These are phyloP conservation scores for Amanita fuliginea DNA, from an alignment of 768 basidiomycete species.

Conservation along the genomic window DNA sequence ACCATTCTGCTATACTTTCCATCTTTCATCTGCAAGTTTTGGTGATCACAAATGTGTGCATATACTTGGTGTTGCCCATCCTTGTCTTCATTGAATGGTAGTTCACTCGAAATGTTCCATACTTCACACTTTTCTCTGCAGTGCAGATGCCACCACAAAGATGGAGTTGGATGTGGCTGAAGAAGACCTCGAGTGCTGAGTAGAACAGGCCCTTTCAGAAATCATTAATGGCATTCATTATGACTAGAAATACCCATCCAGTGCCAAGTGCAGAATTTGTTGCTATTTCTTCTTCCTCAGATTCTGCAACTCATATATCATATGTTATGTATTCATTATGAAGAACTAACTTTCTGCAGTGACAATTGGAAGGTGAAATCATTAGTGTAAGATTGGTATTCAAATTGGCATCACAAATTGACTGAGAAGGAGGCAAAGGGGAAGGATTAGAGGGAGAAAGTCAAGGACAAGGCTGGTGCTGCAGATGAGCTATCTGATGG, in stretches of 20 bases:
- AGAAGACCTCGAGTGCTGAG: slow-evolving; percentile 27
- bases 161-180: slow-evolving; percentile 28
- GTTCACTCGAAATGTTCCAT: slow-evolving; percentile 23
- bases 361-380: too few species aligned
- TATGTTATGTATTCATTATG: too few species aligned
- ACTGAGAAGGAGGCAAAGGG: too few species aligned
- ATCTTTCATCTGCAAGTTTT: slow-evolving; percentile 36
- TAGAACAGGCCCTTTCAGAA: slow-evolving; percentile 17
- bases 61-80: neutral
- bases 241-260: slow-evolving; percentile 17
- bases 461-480: too few species aligned
- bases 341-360: too few species aligned
- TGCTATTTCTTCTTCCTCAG: slow-evolving; percentile 44
- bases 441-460: too few species aligned
- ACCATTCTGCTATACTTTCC: slow-evolving; percentile 26
- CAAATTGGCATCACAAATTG: too few species aligned
- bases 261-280: slow-evolving; percentile 20
- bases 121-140: slow-evolving; percentile 16
- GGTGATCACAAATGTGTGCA: slow-evolving; percentile 23
- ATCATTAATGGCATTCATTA: neutral
- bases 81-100: slow-evolving; percentile 12
- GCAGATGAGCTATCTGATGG: too few species aligned
- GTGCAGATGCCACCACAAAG: slow-evolving; percentile 15
- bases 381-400: too few species aligned
- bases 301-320: slow-evolving; percentile 49